phyloP scores from a whole-genome alignment of 2,329 filamentous ascomycete genomes.

The Byssothecium circinans region DNA sequence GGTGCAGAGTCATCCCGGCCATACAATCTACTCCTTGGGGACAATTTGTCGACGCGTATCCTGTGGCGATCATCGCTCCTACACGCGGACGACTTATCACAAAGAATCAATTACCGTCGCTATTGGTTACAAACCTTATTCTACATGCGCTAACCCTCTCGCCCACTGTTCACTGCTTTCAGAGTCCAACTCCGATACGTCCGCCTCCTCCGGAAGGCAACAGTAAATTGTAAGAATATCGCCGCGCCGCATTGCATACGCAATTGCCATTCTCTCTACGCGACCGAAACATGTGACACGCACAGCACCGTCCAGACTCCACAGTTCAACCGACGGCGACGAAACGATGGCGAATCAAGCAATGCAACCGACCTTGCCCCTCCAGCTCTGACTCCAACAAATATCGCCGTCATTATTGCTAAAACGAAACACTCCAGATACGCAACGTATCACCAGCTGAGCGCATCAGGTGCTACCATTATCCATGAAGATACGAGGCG shows the following conservation, averaged over 20 bases:
- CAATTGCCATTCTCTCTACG: background rate
- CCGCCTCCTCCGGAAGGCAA: slow-evolving; percentile 9
- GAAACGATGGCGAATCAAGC: slow-evolving; percentile 10
- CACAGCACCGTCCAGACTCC: slow-evolving; percentile 1
- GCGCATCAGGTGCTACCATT: slow-evolving; percentile 11
- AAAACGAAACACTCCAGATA: slow-evolving; percentile 12
- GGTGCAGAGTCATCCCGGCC: slow-evolving; percentile 20
- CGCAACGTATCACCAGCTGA: slow-evolving; percentile 11
- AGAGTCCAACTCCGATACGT: background rate
- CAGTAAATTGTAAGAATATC: background rate
- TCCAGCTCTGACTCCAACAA: slow-evolving; percentile 14
- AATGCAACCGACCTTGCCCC: slow-evolving; percentile 13
- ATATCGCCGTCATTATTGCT: background rate
- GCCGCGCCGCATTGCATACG: slow-evolving; percentile 4
- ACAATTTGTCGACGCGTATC: slow-evolving; percentile 7
- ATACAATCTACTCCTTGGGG: slow-evolving; percentile 21
- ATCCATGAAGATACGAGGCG: slow-evolving; percentile 6
- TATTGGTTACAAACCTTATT: background rate
- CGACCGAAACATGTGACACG: slow-evolving; percentile 14
- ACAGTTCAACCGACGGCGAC: slow-evolving; percentile 9
- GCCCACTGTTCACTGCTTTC: slow-evolving; percentile 1
- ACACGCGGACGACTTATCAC: slow-evolving; percentile 11
- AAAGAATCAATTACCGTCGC: background rate
- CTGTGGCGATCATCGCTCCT: slow-evolving; percentile 8
- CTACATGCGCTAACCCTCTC: background rate